Evolutionary conservation across 1,139 yeast species (phyloP), one percentile per base, ranked within the genome.

Genomic region (Pichia sp.): DNA sequence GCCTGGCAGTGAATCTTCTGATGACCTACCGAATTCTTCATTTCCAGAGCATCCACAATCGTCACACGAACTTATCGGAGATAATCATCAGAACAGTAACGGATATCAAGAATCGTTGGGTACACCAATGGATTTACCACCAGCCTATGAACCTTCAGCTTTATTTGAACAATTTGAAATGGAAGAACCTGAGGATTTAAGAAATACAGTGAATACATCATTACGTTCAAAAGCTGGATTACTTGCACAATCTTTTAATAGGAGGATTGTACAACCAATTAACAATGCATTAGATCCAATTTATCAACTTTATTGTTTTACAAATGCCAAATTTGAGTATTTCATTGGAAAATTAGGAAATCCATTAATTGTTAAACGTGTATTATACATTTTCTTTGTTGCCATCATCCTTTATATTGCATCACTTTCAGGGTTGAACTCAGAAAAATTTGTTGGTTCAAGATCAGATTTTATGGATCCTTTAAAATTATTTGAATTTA

Each of bases 351-450:
- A 76, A 52, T 55, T 86, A 29, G 96, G 97, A 9, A 89, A 90
- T 60, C 97, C 97, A 1, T 66, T 90, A 46, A 85, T 92, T 44
- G 79, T 89, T 33, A 84, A 84, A 54, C 70, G 97, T 38, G 69
- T 89, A 31, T 61, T 86, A 6, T 87, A 87, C 56, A 84, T 90
- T 22, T 58, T 80, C 4, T 61, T 82, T 42, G 75, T 87, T 52
- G 76, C 87, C 31, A 50, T 69, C 0, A 58, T 83, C 6, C 68
- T 86, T 4, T 80, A 78, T 57, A 60, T 75, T 26, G 71, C 86
- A 7, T 72, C 87, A 20, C 66, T 75, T 39, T 73, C 81, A 42
- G 80, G 78, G 0, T 53, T 69, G 11, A 59, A 70, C 45, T 73
- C 75, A 7, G 65, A 66, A 25, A 71, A 70, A 43, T 73, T 54